phyloP scores from a whole-genome alignment of 164 flowering plant species.

The Saururus chinensis region DNA sequence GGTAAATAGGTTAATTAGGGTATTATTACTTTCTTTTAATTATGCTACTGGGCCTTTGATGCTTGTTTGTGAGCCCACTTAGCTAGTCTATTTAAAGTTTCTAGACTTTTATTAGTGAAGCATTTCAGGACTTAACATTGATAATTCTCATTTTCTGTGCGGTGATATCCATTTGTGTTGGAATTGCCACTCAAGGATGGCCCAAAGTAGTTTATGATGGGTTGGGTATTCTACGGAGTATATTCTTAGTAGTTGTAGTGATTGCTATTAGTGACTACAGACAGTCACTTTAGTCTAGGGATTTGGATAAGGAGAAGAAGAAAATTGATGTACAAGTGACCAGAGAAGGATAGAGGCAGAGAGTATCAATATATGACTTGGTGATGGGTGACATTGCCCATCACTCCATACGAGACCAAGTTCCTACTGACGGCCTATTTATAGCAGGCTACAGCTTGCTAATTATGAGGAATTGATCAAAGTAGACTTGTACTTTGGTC shows the following conservation, averaged over 20 bases:
- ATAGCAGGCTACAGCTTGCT: slow-evolving; percentile 32
- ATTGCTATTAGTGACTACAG: too few species aligned
- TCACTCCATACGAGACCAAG: slow-evolving; percentile 33
- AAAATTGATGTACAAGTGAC: slow-evolving; percentile 32
- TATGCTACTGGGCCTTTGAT: too few species aligned
- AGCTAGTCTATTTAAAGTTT: too few species aligned
- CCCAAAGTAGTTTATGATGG: slow-evolving; percentile 44
- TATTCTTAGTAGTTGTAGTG: too few species aligned
- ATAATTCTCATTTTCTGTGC: slow-evolving; percentile 41
- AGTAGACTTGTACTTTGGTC: too few species aligned
- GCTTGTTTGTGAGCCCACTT: too few species aligned
- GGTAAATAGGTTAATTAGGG: too few species aligned
- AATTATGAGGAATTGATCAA: too few species aligned
- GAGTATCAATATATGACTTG: slow-evolving; percentile 33
- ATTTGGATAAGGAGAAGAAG: slow-evolving; percentile 40
- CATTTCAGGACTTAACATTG: slow-evolving; percentile 38
- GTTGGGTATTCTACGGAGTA: slow-evolving; percentile 28
- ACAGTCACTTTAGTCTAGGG: slow-evolving; percentile 25
- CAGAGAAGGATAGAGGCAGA: slow-evolving; percentile 34
- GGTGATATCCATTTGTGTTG: slow-evolving; percentile 35
- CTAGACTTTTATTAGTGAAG: slow-evolving; percentile 23
- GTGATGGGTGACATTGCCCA: slow-evolving; percentile 43
- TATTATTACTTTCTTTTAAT: too few species aligned
- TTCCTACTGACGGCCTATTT: slow-evolving; percentile 40
- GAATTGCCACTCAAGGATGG: slow-evolving; percentile 37